Evolutionary conservation across 139 green algal species (phyloP), one percentile per base, ranked within the genome.

Genomic region (Eudorina sp.): DNA sequence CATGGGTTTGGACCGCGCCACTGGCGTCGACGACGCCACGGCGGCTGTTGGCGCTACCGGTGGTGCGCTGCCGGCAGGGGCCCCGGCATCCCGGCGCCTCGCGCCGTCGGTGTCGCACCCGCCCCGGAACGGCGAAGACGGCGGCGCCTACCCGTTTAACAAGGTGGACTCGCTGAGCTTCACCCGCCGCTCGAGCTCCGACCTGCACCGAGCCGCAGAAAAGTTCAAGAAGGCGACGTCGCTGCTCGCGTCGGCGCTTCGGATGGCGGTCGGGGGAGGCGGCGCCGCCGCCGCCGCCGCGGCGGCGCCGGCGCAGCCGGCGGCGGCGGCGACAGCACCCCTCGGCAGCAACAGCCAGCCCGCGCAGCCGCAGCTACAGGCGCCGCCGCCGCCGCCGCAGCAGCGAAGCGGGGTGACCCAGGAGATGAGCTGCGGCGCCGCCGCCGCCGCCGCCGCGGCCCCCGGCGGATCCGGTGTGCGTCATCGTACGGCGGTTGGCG

Each of bases 221-320:
- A 88, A 88, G 66, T 68, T 88, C 45, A 88, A 88, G 31, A 64
- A 53, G 0, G 66, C 82, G 0, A 88, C 53, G 18, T 74, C 53
- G 25, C 64, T 70, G 46, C 76, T 73, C 48, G 76, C 62, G 40
- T 43, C 62, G 9, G 76, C 76, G 21, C 38, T 66, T 0, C 14
- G 46, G 45, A 36, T 27, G 0, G 29, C 74, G 1, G n/a, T 27
- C 1, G 43, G 41, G 5, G 58, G 80, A 14, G 62, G 78, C 58
- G 31, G 36, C 53, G 31, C 6, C 58, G 41, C 0, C 38, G 51
- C 0, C 48, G 77, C 43, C 7, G 55, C n/a, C 13, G 23, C 4
- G 34, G 18, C 27, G 7, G 53, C 34, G 0, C 16, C 40, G 18
- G 40, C 40, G 70, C 21, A 18, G 70, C 21, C 70, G 70, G 40